Evolutionary conservation across 768 basidiomycete species (phyloP).

Genomic region (Suillus occidentalis): DNA sequence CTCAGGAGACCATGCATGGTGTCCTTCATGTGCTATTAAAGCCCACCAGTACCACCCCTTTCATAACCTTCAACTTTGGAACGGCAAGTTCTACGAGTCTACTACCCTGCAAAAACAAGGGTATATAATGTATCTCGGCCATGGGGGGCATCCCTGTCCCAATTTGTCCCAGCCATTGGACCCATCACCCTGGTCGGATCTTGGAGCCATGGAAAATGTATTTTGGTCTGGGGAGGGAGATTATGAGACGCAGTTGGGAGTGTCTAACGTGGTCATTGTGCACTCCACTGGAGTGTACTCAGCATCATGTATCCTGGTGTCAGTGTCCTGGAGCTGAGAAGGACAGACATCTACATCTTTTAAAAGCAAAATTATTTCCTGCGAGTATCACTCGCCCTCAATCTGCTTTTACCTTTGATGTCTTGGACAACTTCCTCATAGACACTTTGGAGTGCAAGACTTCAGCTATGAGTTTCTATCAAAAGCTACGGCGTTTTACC

Average conservation of each 20-base stretch:
- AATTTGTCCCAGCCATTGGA: not conserved
- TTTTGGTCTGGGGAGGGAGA: not conserved
- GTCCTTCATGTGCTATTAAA: not conserved
- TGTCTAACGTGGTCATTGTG: slow-evolving; percentile 4
- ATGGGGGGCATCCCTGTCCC: slow-evolving; percentile 21
- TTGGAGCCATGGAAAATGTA: not conserved
- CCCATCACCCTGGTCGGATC: not conserved
- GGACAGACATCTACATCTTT: slow-evolving; percentile 12
- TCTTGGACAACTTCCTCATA: slow-evolving; percentile 20
- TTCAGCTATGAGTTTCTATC: slow-evolving; percentile 3
- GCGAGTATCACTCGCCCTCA: slow-evolving; percentile 12
- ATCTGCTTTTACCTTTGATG: slow-evolving; percentile 22
- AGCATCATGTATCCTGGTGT: slow-evolving; percentile 1
- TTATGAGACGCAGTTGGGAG: not conserved
- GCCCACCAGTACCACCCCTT: slow-evolving; percentile 5
- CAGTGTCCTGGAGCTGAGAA: not conserved
- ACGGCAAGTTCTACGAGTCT: slow-evolving; percentile 15
- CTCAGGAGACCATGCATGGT: slow-evolving; percentile 6
- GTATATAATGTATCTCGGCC: slow-evolving; percentile 19
- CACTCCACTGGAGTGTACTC: slow-evolving; percentile 6
- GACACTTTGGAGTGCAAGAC: slow-evolving; percentile 19
- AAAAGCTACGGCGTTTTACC: not conserved
- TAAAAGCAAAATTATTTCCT: slow-evolving; percentile 12
- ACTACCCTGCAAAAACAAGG: slow-evolving; percentile 21
- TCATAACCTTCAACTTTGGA: slow-evolving; percentile 23